phyloP scores from a whole-genome alignment of 2,329 filamentous ascomycete species.

The Orbilia javanica region DNA sequence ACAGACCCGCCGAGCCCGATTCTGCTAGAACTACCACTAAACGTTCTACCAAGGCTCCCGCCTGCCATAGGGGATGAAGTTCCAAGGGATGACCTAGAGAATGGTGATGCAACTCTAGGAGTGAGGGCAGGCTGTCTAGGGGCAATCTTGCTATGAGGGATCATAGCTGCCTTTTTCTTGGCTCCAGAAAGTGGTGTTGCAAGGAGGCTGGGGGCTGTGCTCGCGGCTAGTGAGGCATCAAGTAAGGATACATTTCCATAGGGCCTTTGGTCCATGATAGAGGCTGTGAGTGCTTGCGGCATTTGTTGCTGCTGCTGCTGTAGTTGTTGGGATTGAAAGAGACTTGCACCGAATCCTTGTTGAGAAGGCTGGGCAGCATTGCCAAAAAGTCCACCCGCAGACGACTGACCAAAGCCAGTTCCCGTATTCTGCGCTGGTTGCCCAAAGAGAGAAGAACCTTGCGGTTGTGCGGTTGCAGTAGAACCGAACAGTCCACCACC shows the following conservation, averaged over 20 bases:
- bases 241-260: constrained; percentile 92
- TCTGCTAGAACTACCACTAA: constrained; percentile 60
- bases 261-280: constrained; percentile 84
- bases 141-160: constrained; percentile 62
- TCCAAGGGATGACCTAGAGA: constrained; percentile 59
- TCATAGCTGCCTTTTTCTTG: constrained; percentile 72
- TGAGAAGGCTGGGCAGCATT: constrained; percentile 37
- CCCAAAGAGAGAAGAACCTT: constrained; percentile 73
- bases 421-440: constrained; percentile 61
- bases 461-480: constrained; percentile 60
- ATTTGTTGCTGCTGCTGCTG: constrained; percentile 68
- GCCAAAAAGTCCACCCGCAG: constrained; percentile 43
- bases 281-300: constrained; percentile 78
- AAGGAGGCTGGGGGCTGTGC: constrained; percentile 81
- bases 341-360: constrained; percentile 62
- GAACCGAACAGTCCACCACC: constrained; percentile 70
- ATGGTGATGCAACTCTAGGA: constrained; percentile 61
- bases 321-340: constrained; percentile 70
- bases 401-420: constrained; percentile 41
- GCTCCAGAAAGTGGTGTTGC: constrained; percentile 86
- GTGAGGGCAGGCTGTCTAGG: constrained; percentile 60
- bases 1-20: constrained; percentile 60
- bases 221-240: constrained; percentile 75
- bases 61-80: constrained; percentile 61
- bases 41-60: constrained; percentile 61